Evolutionary conservation across 495 filamentous ascomycete species (phyloP), one percentile per base, ranked within the genome.

Genomic region (Parathielavia hyrcaniae): DNA sequence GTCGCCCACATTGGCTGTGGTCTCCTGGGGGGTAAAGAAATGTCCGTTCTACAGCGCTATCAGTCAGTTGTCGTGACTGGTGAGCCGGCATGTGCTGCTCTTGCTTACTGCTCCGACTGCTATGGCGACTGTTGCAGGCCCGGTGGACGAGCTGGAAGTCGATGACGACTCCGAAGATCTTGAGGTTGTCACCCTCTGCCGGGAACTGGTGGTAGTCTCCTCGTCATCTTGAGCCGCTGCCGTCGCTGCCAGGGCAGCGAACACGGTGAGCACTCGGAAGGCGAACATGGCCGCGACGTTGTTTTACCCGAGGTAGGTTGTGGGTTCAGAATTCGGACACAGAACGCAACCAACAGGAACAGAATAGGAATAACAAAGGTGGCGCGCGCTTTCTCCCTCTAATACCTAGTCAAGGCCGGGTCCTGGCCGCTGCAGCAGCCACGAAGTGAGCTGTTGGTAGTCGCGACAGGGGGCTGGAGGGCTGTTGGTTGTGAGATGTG

Each of bases 1-100:
- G 64, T 77, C 73, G 19, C 73, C 74, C 30, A 71, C 61, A 8
- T 66, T 62, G 19, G 75, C 73, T 39, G 45, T 67, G 9, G 63
- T 49, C 13, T 64, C 36, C 40, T 70, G 62, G 8, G 75, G 76
- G 8, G 26, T 61, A 50, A 74, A 77, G 16, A 57, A 64, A 38
- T 70, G 67, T 1, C 67, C 66, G 53, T 69, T 66, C 71, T 67
- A 26, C 13, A 59, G 41, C 32, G 44, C 55, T 2, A 43, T 56
- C 16, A 55, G 59, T 22, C 41, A 2, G n/a, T 20, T 23, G 26
- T 38, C 59, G 23, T 4, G n/a, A n/a, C n/a, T n/a, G n/a, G n/a
- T n/a, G 13, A 5, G 14, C 2, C 17, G 20, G 19, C 8, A 11
- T 13, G 1, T 16, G 48, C 12, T 23, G 26, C 26, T 22, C 14